Base-by-base conservation (phyloP, 345 rosid genomes). In the Acer campestre region DNA sequence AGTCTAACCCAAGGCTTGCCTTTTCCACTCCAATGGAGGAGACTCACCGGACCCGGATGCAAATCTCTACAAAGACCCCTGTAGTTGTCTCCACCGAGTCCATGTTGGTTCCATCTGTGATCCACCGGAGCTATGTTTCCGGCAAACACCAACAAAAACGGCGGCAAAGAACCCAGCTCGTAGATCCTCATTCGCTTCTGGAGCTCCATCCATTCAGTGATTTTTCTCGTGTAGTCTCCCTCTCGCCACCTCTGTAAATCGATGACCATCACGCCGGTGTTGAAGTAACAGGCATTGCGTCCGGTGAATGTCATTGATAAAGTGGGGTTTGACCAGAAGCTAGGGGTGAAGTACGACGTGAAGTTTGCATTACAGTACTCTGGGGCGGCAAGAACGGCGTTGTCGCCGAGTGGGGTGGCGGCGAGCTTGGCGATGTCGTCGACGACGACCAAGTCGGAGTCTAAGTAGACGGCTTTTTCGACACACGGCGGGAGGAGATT, bases 171-270 rank as follows among this genome's bases (percentile, higher is more conserved):
- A 3, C 98, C 97, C 68, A 94, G 35, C 77, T 94, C 97, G 77
- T 94, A 94, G 71, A 92, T 92, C 84, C 97, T 84, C 71, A 90
- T 90, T 75, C 98, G 71, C 81, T 94, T 94, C 40, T 94, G 95
- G 8, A 94, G 75, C 88, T 94, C 98, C 98, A 94, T 92, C 98
- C 98, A 94, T 61, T 94, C 98, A 1, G 90, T 86, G n/a, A 94
- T 89, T 79, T 83, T 89, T 27, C 83, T 86, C 2, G 95, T 94
- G 75, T 81, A 92, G 35, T 85, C 98, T 48, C 93, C 97, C 44
- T 77, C 79, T 9, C 92, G 68, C 98, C 98, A 93, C 61, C 90
- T 77, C 71, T 71, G 75, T 53, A 93, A 79, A 77, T 92, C 93
- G n/a, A 90, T 90, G 16, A 93, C 97, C 98, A 93, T 93, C 16